Conservation (phyloP, 2,329 filamentous ascomycete species). For the Byssothecium circinans region DNA sequence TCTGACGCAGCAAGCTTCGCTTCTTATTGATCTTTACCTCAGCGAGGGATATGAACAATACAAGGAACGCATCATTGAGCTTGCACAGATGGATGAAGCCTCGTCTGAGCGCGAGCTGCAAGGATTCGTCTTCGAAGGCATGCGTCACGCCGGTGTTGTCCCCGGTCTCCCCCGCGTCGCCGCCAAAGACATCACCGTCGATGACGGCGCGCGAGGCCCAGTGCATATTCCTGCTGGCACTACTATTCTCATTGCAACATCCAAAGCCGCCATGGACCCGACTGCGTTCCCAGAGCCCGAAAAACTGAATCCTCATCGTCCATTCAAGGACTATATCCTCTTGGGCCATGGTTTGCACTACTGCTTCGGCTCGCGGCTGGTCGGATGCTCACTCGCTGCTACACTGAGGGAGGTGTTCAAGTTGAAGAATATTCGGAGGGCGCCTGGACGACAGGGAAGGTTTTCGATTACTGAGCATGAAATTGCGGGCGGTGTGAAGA, state of each 20-base stretch:
- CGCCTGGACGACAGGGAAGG: conserved; percentile 32
- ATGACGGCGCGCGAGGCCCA: conserved; percentile 52
- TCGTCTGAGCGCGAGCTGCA: conserved; percentile 61
- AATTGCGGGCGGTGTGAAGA: conserved; percentile 52
- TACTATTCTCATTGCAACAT: conserved; percentile 45
- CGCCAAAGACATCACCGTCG: conserved; percentile 50
- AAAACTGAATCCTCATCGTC: conserved; percentile 42
- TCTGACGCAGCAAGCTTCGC: conserved; percentile 56
- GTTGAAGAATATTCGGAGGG: conserved; percentile 35
- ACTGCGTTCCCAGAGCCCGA: conserved; percentile 36
- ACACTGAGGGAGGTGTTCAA: conserved; percentile 39
- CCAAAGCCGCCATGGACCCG: conserved; percentile 42
- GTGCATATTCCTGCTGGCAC: conserved; percentile 47
- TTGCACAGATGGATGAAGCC: conserved; percentile 50
- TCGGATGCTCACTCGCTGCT: conserved; percentile 31
- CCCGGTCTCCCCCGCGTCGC: conserved; percentile 57
- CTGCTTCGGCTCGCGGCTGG: conserved; percentile 37
- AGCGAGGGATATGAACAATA: conserved; percentile 53
- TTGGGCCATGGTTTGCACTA: conserved; percentile 38
- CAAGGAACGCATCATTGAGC: conserved; percentile 55
- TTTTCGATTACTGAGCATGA: conserved; percentile 51
- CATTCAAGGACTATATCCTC: conserved; percentile 35
- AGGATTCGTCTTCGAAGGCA: conserved; percentile 58
- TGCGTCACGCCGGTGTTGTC: conserved; percentile 56
- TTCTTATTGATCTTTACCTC: conserved; percentile 58